These are phyloP conservation scores for Copromyces sp. DNA, from an alignment of 495 filamentous ascomycete species.

Conservation along the genomic window DNA sequence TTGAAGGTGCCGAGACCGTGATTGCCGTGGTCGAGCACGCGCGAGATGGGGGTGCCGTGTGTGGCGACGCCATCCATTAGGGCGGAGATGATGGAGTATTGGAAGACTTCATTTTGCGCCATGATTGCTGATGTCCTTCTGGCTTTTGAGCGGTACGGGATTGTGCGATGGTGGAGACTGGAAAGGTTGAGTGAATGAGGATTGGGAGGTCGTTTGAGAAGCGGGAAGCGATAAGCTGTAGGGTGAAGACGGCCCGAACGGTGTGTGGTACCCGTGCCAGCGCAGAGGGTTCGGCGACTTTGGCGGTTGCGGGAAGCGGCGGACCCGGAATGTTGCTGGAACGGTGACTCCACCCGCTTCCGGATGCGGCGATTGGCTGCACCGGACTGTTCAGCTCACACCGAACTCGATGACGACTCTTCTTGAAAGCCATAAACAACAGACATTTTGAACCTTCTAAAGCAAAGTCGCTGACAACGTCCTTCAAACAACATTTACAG, in stretches of 20 bases:
- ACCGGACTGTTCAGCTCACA: not conserved
- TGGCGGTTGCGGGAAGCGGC: not conserved
- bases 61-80: slow-evolving; percentile 42
- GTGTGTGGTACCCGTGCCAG: too few species aligned
- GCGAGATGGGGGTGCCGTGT: slow-evolving; percentile 26
- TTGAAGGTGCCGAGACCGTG: slow-evolving; percentile 44
- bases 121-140: slow-evolving; percentile 2
- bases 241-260: too few species aligned
- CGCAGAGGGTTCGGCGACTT: not conserved
- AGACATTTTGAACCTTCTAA: not conserved
- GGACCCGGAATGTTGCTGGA: not conserved
- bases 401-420: not conserved
- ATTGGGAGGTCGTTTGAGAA: too few species aligned
- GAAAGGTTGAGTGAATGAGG: too few species aligned
- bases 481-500: not conserved
- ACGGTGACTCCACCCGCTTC: not conserved
- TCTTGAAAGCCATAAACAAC: not conserved
- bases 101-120: slow-evolving; percentile 38
- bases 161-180: too few species aligned
- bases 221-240: not conserved
- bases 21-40: slow-evolving; percentile 33
- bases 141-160: too few species aligned
- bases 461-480: not conserved
- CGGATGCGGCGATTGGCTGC: not conserved
- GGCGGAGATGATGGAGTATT: slow-evolving; percentile 41